phyloP scores from a whole-genome alignment of 495 filamentous ascomycete species.

The Filosporella fistucella region DNA sequence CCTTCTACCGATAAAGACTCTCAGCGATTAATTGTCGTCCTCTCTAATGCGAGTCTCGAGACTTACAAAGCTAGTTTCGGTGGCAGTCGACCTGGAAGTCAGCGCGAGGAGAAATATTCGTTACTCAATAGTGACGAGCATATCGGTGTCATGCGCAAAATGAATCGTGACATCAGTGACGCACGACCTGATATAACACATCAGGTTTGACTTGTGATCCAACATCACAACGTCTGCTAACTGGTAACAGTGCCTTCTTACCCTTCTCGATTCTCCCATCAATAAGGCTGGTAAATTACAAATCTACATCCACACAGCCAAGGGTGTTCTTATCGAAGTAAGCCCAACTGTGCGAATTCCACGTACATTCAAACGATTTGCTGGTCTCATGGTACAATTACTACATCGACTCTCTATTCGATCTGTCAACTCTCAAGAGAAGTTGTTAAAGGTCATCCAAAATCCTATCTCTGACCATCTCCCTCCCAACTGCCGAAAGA shows the following conservation, averaged over 20 bases:
- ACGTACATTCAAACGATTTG: conserved; percentile 97
- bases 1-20: conserved; percentile 80
- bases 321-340: conserved; percentile 95
- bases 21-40: conserved; percentile 87
- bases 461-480: conserved; percentile 97
- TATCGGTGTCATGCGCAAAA: conserved; percentile 98
- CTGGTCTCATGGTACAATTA: conserved; percentile 97
- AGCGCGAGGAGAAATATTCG: conserved; percentile 88
- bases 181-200: conserved; percentile 96
- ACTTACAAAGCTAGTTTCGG: conserved; percentile 85
- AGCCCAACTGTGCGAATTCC: conserved; percentile 95
- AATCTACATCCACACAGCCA: conserved; percentile 97
- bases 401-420: conserved; percentile 94
- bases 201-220: conserved; percentile 61
- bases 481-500: conserved; percentile 93
- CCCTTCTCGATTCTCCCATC: conserved; percentile 93
- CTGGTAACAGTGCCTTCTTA: conserved; percentile 77
- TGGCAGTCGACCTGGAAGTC: conserved; percentile 53
- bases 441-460: conserved; percentile 93
- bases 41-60: conserved; percentile 95
- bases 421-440: conserved; percentile 92
- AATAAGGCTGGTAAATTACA: conserved; percentile 97
- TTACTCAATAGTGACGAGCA: conserved; percentile 98
- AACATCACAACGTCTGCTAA: conserved; percentile 18
- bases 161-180: conserved; percentile 97